Conservation (phyloP, 2,329 filamentous ascomycete species). For the Pyrenochaeta sp. region DNA sequence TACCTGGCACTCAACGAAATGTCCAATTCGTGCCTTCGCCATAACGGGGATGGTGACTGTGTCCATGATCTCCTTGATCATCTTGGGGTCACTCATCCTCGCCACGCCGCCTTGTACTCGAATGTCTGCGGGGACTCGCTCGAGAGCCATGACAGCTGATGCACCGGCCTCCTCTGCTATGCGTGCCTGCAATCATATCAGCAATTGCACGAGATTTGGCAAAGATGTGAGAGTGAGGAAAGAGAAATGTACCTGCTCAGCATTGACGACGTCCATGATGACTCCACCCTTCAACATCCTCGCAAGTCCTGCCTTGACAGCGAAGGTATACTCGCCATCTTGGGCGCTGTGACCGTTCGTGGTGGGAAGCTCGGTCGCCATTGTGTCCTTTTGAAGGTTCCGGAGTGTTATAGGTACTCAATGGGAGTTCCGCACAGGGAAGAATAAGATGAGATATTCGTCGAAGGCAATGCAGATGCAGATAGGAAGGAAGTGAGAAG, state of each 20-base stretch:
- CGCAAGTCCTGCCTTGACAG: constrained; percentile 92
- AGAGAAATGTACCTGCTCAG: constrained; percentile 69
- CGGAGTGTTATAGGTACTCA: background rate
- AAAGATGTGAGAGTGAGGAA: background rate
- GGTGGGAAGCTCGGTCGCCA: constrained; percentile 60
- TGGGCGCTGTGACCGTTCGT: constrained; percentile 54
- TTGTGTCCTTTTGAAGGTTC: constrained; percentile 31
- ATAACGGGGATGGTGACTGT: constrained; percentile 98
- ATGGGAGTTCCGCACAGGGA: background rate
- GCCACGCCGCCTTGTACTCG: constrained; percentile 90
- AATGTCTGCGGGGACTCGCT: constrained; percentile 97
- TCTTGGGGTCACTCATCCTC: constrained; percentile 92
- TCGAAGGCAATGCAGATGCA: background rate
- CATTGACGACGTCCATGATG: constrained; percentile 98
- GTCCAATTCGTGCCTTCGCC: constrained; percentile 97
- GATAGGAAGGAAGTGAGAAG: background rate
- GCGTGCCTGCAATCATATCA: constrained; percentile 68
- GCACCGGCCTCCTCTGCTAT: constrained; percentile 98
- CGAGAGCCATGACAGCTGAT: constrained; percentile 96
- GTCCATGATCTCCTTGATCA: constrained; percentile 95
- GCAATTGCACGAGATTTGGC: constrained; percentile 1
- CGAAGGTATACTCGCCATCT: constrained; percentile 69
- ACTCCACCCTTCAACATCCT: constrained; percentile 99
- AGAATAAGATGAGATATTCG: background rate
- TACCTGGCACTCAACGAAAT: constrained; percentile 95